Conservation (phyloP, 2,329 filamentous ascomycete genomes). For the Cordyceps fumosorosea region DNA sequence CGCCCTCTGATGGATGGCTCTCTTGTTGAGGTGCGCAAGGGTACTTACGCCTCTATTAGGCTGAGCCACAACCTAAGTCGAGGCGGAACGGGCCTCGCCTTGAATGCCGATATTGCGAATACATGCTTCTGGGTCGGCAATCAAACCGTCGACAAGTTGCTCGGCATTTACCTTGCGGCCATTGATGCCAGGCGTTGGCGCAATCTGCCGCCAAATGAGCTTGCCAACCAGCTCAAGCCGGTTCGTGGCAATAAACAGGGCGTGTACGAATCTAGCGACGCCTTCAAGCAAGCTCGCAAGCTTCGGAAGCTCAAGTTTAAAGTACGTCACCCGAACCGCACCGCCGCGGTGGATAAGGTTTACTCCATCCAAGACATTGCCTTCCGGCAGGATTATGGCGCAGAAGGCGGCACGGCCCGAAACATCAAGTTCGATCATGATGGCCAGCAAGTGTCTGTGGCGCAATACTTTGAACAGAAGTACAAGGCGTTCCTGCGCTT, state of each 20-base stretch:
- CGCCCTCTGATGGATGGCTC: conserved; percentile 47
- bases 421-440: conserved; percentile 50
- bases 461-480: conserved; percentile 48
- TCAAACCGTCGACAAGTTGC: conserved; percentile 32
- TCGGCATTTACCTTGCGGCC: conserved; percentile 27
- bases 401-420: conserved; percentile 41
- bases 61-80: conserved; percentile 51
- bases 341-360: conserved; percentile 33
- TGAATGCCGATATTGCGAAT: conserved; percentile 91
- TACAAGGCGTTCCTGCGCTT: conserved; percentile 46
- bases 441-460: conserved; percentile 38
- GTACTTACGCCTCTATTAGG: conserved; percentile 80
- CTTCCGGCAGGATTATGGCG: conserved; percentile 37
- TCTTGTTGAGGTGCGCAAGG: conserved; percentile 75
- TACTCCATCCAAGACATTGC: conserved; percentile 48
- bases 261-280: conserved; percentile 36
- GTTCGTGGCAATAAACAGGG: conserved; percentile 19
- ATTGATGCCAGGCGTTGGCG: conserved; percentile 24
- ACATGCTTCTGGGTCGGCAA: conserved; percentile 70
- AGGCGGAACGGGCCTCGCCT: conserved; percentile 56
- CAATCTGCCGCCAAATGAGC: conserved; percentile 19
- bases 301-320: conserved; percentile 50
- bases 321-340: conserved; percentile 44
- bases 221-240: conserved; percentile 30
- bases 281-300: conserved; percentile 48